Evolutionary conservation across 2,329 filamentous ascomycete genomes (phyloP), one percentile per base, ranked within the genome.

Genomic region (Fusarium keratoplasticum): DNA sequence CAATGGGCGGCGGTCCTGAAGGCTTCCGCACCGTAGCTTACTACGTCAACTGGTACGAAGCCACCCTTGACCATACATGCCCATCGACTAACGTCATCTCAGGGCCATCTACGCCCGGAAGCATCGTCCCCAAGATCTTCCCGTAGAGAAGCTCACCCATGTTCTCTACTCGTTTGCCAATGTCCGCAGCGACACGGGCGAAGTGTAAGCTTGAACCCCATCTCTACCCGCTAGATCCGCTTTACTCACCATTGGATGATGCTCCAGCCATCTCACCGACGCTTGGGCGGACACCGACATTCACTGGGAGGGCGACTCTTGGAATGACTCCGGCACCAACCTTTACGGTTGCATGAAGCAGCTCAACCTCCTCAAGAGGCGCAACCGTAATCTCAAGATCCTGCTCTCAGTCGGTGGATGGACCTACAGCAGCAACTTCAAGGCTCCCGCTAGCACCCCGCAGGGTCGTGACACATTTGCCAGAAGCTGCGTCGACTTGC

Each of bases 141-240:
- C 94, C 0, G 91, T 88, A 5, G 89, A 95, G 64, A 93, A 94
- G 65, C 89, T 98, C 47, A 98, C 95, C 0, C 96, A 98, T 80
- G 84, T 98, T 6, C 90, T 98, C 18, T 98, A 98, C 76, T 87
- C 95, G 18, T 98, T 98, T 83, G 96, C 94, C 79, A 97, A 98
- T 81, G 90, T 98, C 67, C 89, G 90, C 5, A 87, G 91, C 4
- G 94, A 96, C 4, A 90, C 89, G 35, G 96, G 96, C 59, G 94
- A 97, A 83, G 95, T 97, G 82, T 93, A 82, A 75, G 82, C 78
- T 2, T 27, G n/a, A 27, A 20, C 35, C 25, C 62, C 25, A 20
- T n/a, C n/a, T 57, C 57, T 35, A 1, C 14, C 42, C 61, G 13
- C 40, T 8, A 10, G n/a, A 20, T 27, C 50, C 40, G 20, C 9